Percentiles rank a stretch among this genome's conserved stretches.
Conservation (phyloP, 2,329 filamentous ascomycete genomes). For the Colletotrichum musicola region DNA sequence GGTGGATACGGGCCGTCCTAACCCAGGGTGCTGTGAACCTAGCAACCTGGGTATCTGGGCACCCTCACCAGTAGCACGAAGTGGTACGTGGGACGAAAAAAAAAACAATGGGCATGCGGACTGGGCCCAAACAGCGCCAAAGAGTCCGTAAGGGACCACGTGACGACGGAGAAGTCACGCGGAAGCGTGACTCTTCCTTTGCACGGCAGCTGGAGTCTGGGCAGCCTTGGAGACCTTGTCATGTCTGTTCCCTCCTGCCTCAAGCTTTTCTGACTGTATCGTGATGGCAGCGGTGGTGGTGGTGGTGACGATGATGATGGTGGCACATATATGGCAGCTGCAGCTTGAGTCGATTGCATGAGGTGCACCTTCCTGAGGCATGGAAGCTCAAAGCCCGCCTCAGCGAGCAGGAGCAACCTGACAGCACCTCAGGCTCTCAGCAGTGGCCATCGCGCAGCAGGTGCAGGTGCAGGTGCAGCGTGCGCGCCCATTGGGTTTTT, state of each 20-base stretch:
- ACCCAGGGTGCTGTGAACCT: not conserved
- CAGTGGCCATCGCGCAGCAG: not conserved
- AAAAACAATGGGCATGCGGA: not conserved
- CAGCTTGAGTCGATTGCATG: not conserved
- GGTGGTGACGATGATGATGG: too few relatives aligned
- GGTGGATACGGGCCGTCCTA: slow-evolving; percentile 30
- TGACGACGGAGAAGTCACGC: slow-evolving; percentile 9
- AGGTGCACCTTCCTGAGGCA: not conserved
- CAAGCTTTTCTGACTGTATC: too few relatives aligned
- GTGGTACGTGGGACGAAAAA: slow-evolving; percentile 23
- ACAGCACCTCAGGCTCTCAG: not conserved
- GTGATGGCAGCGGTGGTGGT: too few relatives aligned
- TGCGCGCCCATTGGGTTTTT: slow-evolving; percentile 37
- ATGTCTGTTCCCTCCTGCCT: too few relatives aligned
- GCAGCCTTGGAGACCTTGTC: not conserved
- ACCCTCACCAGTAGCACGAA: not conserved
- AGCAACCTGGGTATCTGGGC: not conserved
- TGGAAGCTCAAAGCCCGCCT: not conserved
- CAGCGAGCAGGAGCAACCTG: slow-evolving; percentile 13
- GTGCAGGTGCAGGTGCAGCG: slow-evolving; percentile 3
- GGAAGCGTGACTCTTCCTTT: slow-evolving; percentile 1
- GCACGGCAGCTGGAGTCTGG: not conserved
- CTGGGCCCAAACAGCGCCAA: not conserved
- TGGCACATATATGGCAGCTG: not conserved
- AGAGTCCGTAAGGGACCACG: not conserved